Base-by-base conservation (phyloP, 2,329 filamentous ascomycete species). In the Grosmannia huntii region DNA sequence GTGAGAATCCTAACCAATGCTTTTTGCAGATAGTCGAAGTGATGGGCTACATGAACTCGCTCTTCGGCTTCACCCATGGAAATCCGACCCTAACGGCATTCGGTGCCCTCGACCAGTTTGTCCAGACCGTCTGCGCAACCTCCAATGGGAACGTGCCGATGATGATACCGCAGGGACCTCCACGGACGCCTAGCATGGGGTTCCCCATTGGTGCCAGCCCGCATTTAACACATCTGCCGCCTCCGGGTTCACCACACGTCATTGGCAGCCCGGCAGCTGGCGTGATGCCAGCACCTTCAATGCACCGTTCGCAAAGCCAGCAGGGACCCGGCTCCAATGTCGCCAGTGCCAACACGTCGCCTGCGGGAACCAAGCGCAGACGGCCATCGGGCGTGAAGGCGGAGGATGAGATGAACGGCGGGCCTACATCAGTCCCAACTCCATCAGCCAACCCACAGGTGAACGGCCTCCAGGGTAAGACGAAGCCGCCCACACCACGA, bases 261-360 rank as follows among this genome's bases (percentile, higher is more conserved):
- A 38, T 46, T 0, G 77, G 80, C 57, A 85, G 81, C 66, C 84
- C 84, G 10, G 82, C 81, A 21, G 77, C 79, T 16, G 81, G 79
- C 19, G 75, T 79, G 56, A 83, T 85, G 76, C 81, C 83, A 68
- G 81, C 82, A 56, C 83, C 83, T 25, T 75, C 76, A 61, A 86
- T 86, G 83, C 81, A 83, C 67, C 72, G 83, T 60, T 83, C 86
- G 67, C 80, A 82, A 62, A 86, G 83, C 67, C 83, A 86, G 67
- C 84, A 86, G 66, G 84, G 83, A 46, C 84, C 83, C 36, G 82
- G 74, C 67, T 85, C 83, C 11, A 83, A 80, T 67, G 83, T 82
- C 1, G 82, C 82, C 7, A 86, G 82, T 66, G 82, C 83, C 59
- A 86, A 85, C 70, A 86, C 84, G 5, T 84, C 81, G 36, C 82